Conservation (phyloP, 345 rosid genomes). For the Fremontodendron californicum region DNA sequence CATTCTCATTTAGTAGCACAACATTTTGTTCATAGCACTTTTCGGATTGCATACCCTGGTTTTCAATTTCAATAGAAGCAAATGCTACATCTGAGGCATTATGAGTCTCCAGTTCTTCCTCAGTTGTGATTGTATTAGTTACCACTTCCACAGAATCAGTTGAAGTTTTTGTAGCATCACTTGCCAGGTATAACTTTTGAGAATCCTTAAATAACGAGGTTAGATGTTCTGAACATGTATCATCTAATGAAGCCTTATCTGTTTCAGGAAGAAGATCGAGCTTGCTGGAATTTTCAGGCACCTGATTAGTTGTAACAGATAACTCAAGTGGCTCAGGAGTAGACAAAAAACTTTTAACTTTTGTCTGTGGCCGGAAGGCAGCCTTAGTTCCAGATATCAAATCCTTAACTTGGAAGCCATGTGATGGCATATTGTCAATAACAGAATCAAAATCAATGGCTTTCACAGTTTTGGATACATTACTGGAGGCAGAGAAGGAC, state of each 20-base stretch:
- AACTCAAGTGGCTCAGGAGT: constrained; percentile 21
- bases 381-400: constrained; percentile 32
- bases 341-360: constrained; percentile 12
- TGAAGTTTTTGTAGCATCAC: constrained; percentile 11
- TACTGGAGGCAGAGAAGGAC: constrained; percentile 43
- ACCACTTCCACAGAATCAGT: constrained; percentile 23
- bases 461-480: constrained; percentile 35
- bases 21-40: constrained; percentile 23
- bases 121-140: neutral
- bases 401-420: constrained; percentile 46
- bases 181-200: constrained; percentile 10
- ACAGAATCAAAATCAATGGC: constrained; percentile 53
- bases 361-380: constrained; percentile 15
- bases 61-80: constrained; percentile 6
- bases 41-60: constrained; percentile 22
- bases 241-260: constrained; percentile 20
- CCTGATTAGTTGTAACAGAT: constrained; percentile 18
- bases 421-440: constrained; percentile 39
- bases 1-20: constrained; percentile 25
- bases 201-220: constrained; percentile 4
- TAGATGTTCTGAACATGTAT: constrained; percentile 13
- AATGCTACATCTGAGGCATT: constrained; percentile 1
- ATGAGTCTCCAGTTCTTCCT: constrained; percentile 19
- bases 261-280: constrained; percentile 14
- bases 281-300: constrained; percentile 16